A percentile compares a stretch with the other conserved stretches of the same genome.
Evolutionary conservation across 768 basidiomycete species (phyloP).

Genomic region (Cyathus striatus): DNA sequence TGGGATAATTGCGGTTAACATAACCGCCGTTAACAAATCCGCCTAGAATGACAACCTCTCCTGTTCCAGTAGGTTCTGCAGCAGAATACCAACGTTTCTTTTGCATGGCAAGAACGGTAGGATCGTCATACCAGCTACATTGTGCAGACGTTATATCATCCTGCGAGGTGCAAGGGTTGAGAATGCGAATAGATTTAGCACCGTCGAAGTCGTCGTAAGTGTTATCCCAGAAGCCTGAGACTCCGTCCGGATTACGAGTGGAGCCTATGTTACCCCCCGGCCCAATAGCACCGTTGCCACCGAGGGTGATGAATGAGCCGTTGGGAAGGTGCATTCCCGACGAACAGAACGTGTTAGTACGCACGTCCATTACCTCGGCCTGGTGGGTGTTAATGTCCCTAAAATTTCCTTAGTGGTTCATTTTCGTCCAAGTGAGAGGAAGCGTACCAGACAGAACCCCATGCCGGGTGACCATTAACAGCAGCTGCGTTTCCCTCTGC

Average conservation of each 20-base stretch:
- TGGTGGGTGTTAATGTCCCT: slow-evolving; percentile 62
- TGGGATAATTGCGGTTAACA: slow-evolving; percentile 71
- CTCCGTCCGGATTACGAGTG: slow-evolving; percentile 37
- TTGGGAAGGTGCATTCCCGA: slow-evolving; percentile 82
- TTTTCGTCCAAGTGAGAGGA: background rate
- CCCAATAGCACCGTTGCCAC: slow-evolving; percentile 76
- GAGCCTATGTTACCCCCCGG: slow-evolving; percentile 58
- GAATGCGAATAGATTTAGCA: slow-evolving; percentile 69
- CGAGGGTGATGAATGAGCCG: slow-evolving; percentile 69
- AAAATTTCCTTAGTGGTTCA: background rate
- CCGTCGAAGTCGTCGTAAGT: slow-evolving; percentile 81
- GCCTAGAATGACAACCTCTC: slow-evolving; percentile 75
- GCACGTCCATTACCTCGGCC: slow-evolving; percentile 63
- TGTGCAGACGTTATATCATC: slow-evolving; percentile 41
- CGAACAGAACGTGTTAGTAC: slow-evolving; percentile 77
- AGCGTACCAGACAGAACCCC: slow-evolving; percentile 63
- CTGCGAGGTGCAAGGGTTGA: slow-evolving; percentile 63
- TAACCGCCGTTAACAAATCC: slow-evolving; percentile 78
- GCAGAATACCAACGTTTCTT: slow-evolving; percentile 75
- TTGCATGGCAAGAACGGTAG: slow-evolving; percentile 58
- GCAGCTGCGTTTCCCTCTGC: slow-evolving; percentile 68
- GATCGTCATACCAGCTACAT: slow-evolving; percentile 74
- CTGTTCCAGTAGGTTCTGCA: slow-evolving; percentile 71
- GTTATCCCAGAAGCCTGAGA: slow-evolving; percentile 52
- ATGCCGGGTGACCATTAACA: slow-evolving; percentile 68